phyloP scores from a whole-genome alignment of 1,284 basidiomycete genomes.

The Ganoderma boninense region DNA sequence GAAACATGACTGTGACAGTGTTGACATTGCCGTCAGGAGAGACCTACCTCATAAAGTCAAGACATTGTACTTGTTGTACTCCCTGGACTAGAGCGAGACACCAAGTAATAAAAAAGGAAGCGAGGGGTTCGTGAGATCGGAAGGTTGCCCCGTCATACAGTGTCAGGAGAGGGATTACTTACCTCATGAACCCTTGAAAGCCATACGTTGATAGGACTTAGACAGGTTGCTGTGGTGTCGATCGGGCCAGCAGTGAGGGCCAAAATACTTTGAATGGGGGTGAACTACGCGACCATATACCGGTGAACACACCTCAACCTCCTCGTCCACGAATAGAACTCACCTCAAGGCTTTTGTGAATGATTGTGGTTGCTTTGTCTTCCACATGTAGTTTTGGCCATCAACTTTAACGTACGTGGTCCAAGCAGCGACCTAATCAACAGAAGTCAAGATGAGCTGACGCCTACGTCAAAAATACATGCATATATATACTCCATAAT shows the following conservation, averaged over 20 bases:
- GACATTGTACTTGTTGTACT: conserved; percentile 61
- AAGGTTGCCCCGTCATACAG: conserved; percentile 47
- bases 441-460: neutral
- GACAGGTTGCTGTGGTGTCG: conserved; percentile 66
- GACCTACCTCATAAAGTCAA: neutral
- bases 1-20: conserved; percentile 57
- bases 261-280: conserved; percentile 69
- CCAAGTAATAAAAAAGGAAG: conserved; percentile 70
- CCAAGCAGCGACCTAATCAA: conserved; percentile 67
- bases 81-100: conserved; percentile 57
- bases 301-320: neutral
- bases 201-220: conserved; percentile 71
- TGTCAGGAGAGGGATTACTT: neutral
- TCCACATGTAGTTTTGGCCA: conserved; percentile 61
- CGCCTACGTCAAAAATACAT: neutral
- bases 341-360: conserved; percentile 64
- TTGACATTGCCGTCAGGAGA: conserved; percentile 36
- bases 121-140: conserved; percentile 65
- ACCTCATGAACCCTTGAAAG: conserved; percentile 2
- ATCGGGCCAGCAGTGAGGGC: conserved; percentile 67
- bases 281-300: conserved; percentile 54
- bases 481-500: conserved; percentile 46
- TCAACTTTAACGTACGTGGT: conserved; percentile 72
- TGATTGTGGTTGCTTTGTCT: conserved; percentile 53
- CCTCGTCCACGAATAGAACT: conserved; percentile 5